Evolutionary conservation across 805 yeast species (phyloP), one percentile per base, ranked within the genome.

Genomic region (Myxozyma monticola): DNA sequence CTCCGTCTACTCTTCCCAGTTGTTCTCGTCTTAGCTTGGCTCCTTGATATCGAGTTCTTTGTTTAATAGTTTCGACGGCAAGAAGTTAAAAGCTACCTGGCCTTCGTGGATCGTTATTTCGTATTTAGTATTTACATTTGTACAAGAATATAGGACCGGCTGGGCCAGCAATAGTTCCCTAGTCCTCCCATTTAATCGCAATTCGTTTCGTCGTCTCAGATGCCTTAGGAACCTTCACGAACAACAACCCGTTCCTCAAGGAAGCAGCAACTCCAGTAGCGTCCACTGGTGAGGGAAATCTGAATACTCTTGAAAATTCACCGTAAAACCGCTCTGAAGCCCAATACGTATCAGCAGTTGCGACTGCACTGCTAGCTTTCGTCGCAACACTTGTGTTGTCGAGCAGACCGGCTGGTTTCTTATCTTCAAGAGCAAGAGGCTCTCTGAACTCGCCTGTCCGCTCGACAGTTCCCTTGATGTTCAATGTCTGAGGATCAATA

Each of bases 281-380:
- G 30, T 52, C 44, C 26, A 52, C 56, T 17, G 18, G 35, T 1
- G 45, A 25, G 22, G 57, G 57, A 29, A 52, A 52, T 29, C 45
- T 41, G 37, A 52, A 50, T 17, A 43, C 38, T n/a, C 57, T 21
- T 7, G 56, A 29, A 39, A 52, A 52, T 22, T 45, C 47, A 30
- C 55, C 57, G 26, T 40, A 37, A 8, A 45, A 42, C 24, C 57
- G 43, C 28, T 52, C 57, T 2, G 51, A 18, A 9, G 57, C 46
- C 57, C 57, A 49, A 40, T 35, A 37, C 28, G 39, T 48, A n/a
- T 33, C 15, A n/a, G 22, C 8, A 3, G 5, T 9, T 8, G 18
- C 7, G 12, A 7, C 18, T n/a, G 46, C 14, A 15, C 18, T 29
- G 18, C 25, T 21, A 7, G 7, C 17, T 4, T 14, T 38, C 10